These are phyloP conservation scores for Furcasterigmium furcatum DNA, from an alignment of 2,329 filamentous ascomycete genomes.

Conservation along the genomic window DNA sequence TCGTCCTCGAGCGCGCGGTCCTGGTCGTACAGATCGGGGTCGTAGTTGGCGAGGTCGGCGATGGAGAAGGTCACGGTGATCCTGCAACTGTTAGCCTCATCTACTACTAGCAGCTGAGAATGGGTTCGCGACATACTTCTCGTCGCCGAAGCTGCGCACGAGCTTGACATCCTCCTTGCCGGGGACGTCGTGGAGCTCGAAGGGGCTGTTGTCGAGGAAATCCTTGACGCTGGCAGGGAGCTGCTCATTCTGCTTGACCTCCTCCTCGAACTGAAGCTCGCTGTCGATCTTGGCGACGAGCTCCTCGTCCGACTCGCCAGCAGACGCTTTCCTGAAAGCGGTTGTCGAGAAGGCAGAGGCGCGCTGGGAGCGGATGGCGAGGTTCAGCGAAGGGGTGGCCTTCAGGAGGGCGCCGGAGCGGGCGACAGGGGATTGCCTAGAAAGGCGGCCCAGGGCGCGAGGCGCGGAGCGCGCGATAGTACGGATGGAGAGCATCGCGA, in stretches of 20 bases:
- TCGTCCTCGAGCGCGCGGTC: slow-evolving; percentile 53
- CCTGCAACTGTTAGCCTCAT: slow-evolving; percentile 40
- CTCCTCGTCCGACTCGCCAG: slow-evolving; percentile 66
- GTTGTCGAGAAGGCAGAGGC: slow-evolving; percentile 47
- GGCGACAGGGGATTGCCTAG: slow-evolving; percentile 45
- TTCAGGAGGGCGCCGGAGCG: slow-evolving; percentile 47
- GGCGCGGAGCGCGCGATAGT: slow-evolving; percentile 64
- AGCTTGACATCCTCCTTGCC: slow-evolving; percentile 88
- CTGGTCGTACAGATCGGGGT: slow-evolving; percentile 57
- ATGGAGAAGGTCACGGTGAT: slow-evolving; percentile 84
- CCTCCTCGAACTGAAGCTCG: slow-evolving; percentile 80
- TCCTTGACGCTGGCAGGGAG: slow-evolving; percentile 77
- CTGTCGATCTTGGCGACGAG: slow-evolving; percentile 81
- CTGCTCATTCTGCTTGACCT: slow-evolving; percentile 70
- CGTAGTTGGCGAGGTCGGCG: slow-evolving; percentile 70
- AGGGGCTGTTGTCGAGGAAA: slow-evolving; percentile 82
- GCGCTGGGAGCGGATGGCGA: slow-evolving; percentile 31
- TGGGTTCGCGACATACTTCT: no score
- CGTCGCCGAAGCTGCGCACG: slow-evolving; percentile 78
- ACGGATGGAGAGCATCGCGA: slow-evolving; percentile 68
- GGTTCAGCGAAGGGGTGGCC: slow-evolving; percentile 32
- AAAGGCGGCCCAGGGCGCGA: slow-evolving; percentile 57
- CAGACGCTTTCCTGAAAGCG: slow-evolving; percentile 34
- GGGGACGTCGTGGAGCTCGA: slow-evolving; percentile 75
- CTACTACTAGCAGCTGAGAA: no score